phyloP scores from a whole-genome alignment of 495 filamentous ascomycete species.

The Beverwykella pulmonaria region DNA sequence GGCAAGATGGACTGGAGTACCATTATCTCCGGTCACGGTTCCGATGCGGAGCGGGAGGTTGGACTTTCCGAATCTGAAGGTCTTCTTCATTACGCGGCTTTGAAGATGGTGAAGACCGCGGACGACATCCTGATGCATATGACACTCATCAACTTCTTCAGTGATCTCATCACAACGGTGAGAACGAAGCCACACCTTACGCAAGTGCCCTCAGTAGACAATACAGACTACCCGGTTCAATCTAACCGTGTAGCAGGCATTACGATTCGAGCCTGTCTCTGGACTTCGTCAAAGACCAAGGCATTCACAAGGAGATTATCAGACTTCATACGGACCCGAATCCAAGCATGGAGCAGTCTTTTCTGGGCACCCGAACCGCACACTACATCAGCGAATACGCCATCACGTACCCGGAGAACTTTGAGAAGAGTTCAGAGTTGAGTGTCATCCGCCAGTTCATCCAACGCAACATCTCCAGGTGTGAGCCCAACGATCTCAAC shows the following conservation, averaged over 20 bases:
- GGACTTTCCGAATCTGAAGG: conserved; percentile 53
- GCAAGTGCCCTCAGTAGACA: background rate
- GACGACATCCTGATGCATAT: conserved; percentile 80
- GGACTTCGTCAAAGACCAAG: conserved; percentile 57
- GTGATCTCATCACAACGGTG: conserved; percentile 42
- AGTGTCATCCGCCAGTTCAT: conserved; percentile 55
- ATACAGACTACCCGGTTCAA: background rate
- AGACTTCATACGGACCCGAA: conserved; percentile 56
- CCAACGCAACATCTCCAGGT: conserved; percentile 22
- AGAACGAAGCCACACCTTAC: conserved; percentile 16
- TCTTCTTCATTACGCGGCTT: conserved; percentile 72
- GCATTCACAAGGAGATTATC: conserved; percentile 55
- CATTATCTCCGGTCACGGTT: conserved; percentile 60
- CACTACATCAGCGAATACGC: conserved; percentile 63
- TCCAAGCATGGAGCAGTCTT: conserved; percentile 53
- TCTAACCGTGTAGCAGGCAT: conserved; percentile 18
- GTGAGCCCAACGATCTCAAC: conserved; percentile 54
- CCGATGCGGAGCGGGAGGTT: conserved; percentile 62
- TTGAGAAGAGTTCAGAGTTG: conserved; percentile 53
- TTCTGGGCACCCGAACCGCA: conserved; percentile 58
- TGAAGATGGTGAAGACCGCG: conserved; percentile 70
- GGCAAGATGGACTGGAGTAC: conserved; percentile 65
- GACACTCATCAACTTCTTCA: conserved; percentile 72
- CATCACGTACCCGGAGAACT: conserved; percentile 57
- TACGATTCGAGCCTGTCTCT: conserved; percentile 46